A percentile compares a stretch with the other conserved stretches of the same genome.
Conservation (phyloP, 164 flowering plant species). For the Dillenia turbinata region DNA sequence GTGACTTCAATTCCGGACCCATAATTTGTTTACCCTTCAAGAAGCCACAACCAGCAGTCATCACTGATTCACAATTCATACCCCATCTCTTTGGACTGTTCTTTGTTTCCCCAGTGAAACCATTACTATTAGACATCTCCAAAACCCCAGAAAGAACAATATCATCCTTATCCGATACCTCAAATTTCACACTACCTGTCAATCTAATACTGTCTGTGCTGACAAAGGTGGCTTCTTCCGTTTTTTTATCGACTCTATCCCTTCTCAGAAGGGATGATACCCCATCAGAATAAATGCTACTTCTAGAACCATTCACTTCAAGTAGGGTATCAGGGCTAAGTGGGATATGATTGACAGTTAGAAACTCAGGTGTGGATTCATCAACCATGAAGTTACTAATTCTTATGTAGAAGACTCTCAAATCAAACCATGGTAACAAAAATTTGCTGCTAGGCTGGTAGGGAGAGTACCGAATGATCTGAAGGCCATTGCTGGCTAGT, state of each 20-base stretch:
- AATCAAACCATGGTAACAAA: constrained; percentile 63
- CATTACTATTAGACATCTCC: constrained; percentile 53
- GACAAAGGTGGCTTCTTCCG: constrained; percentile 79
- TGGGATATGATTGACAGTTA: constrained; percentile 72
- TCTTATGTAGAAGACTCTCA: constrained; percentile 81
- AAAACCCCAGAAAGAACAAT: constrained; percentile 61
- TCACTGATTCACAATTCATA: constrained; percentile 59
- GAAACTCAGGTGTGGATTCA: constrained; percentile 62
- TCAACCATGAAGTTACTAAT: constrained; percentile 62
- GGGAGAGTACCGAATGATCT: constrained; percentile 35
- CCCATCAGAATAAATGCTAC: constrained; percentile 55
- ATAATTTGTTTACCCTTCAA: constrained; percentile 47
- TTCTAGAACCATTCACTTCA: constrained; percentile 69
- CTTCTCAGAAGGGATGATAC: constrained; percentile 54
- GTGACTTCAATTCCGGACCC: constrained; percentile 42
- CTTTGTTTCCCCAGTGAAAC: constrained; percentile 37
- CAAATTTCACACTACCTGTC: constrained; percentile 72
- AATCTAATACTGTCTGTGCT: constrained; percentile 73
- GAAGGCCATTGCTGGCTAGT: constrained; percentile 22
- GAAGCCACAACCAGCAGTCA: constrained; percentile 40
- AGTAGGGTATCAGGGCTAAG: constrained; percentile 58
- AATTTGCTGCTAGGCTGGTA: constrained; percentile 21
- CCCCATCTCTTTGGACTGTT: constrained; percentile 45
- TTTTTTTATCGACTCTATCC: constrained; percentile 69
- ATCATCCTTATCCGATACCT: constrained; percentile 62